A percentile compares a stretch with the other conserved stretches of the same genome.
Conservation (phyloP, 805 yeast species). For the Metschnikowia vanudenii region DNA sequence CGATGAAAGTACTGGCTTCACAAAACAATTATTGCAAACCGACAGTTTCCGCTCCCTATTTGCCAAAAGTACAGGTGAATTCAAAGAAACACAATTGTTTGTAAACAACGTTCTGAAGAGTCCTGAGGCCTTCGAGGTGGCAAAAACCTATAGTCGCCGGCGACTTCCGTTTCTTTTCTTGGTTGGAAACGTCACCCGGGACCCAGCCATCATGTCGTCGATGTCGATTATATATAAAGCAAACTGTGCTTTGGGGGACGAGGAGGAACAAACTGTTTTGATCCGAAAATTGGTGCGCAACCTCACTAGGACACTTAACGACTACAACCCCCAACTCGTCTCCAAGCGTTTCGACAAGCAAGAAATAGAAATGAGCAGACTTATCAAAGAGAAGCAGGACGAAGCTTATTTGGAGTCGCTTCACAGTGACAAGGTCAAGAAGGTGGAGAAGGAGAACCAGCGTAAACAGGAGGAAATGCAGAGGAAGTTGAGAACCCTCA, state of each 20-base stretch:
- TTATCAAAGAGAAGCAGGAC: constrained; percentile 43
- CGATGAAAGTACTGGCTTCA: constrained; percentile 22
- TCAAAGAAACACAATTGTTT: constrained; percentile 30
- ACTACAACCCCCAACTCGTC: constrained; percentile 40
- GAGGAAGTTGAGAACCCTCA: constrained; percentile 9
- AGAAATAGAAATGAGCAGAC: constrained; percentile 39
- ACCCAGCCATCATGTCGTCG: constrained; percentile 36
- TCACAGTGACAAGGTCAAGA: constrained; percentile 53
- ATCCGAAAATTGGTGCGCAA: constrained; percentile 25
- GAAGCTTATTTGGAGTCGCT: constrained; percentile 42
- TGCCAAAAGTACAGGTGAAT: constrained; percentile 22
- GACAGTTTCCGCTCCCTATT: constrained; percentile 22
- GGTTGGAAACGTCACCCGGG: constrained; percentile 36
- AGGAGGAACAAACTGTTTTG: constrained; percentile 13
- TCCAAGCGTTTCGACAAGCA: constrained; percentile 38
- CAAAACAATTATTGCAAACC: constrained; percentile 16
- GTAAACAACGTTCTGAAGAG: constrained; percentile 30
- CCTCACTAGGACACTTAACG: constrained; percentile 25
- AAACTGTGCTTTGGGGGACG: constrained; percentile 26
- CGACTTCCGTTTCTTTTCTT: constrained; percentile 39
- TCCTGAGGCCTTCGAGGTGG: constrained; percentile 41
- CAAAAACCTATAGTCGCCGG: constrained; percentile 28
- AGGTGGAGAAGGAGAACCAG: constrained; percentile 39
- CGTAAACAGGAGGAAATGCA: constrained; percentile 11
- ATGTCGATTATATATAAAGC: constrained; percentile 39